Evolutionary conservation across 2,329 filamentous ascomycete species (phyloP).

Genomic region (Lachnellula subtilissima): DNA sequence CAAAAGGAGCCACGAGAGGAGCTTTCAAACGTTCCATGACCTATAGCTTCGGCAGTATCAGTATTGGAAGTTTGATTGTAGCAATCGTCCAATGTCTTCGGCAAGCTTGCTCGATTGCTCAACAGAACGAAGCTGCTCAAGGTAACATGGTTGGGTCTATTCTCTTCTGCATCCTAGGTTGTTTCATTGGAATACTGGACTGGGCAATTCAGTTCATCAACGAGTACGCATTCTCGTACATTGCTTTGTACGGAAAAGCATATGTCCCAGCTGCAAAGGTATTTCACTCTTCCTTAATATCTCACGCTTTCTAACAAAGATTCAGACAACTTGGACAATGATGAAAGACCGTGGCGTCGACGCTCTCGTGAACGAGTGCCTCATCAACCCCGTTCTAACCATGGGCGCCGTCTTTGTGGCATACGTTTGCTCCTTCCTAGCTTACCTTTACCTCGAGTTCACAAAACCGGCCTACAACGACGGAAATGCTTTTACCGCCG

Average conservation of each 20-base stretch:
- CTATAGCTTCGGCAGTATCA: slow-evolving; percentile 89
- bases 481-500: slow-evolving; percentile 62
- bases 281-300: slow-evolving; percentile 25
- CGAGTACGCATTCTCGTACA: slow-evolving; percentile 87
- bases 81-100: slow-evolving; percentile 82
- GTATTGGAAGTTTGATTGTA: slow-evolving; percentile 77
- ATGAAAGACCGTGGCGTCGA: slow-evolving; percentile 90
- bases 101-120: slow-evolving; percentile 76
- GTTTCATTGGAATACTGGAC: slow-evolving; percentile 70
- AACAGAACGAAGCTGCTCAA: slow-evolving; percentile 55
- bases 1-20: slow-evolving; percentile 75
- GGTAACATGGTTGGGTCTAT: slow-evolving; percentile 66
- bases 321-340: slow-evolving; percentile 48
- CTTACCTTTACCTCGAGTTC: slow-evolving; percentile 82
- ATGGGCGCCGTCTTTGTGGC: slow-evolving; percentile 80
- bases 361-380: slow-evolving; percentile 65
- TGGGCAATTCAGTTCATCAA: slow-evolving; percentile 90
- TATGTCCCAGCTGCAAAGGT: slow-evolving; percentile 83
- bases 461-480: slow-evolving; percentile 75
- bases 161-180: slow-evolving; percentile 70
- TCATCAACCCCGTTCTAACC: slow-evolving; percentile 50
- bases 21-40: slow-evolving; percentile 77
- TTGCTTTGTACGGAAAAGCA: slow-evolving; percentile 84
- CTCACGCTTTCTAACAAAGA: slow-evolving; percentile 3
- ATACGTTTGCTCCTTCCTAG: slow-evolving; percentile 73